Evolutionary conservation across 305 asterid species (phyloP), one percentile per base, ranked within the genome.

Genomic region (Fraxinus platypoda): DNA sequence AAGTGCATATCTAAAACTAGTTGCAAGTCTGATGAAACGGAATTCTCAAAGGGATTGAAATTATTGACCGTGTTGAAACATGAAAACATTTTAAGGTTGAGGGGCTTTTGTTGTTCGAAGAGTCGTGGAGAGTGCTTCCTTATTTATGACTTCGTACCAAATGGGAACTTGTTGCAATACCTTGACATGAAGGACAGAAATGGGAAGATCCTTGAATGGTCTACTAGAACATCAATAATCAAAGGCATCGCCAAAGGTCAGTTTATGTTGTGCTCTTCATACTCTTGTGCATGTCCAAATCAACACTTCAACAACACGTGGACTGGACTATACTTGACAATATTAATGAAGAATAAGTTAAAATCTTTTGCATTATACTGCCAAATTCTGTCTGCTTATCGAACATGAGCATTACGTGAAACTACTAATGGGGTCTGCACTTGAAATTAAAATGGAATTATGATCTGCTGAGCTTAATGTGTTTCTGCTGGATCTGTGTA

Each of bases 61-160:
- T 79, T 93, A 77, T 82, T 94, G 82, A 90, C 95, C 70, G 89
- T 97, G 2, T 83, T 96, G 91, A 93, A 88, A 64, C 98, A 96
- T 31, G 97, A 93, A 59, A 94, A 96, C 83, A 89, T 96, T 68
- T 79, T 89, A 82, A 90, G 93, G 89, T 82, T 94, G 88, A 90
- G 98, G 88, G 99, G 99, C 80, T 93, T 96, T 81, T 94, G 99
- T 77, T 94, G 98, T 81, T 96, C 99, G 0, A 94, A 92, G 84
- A 97, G 95, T 8, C 87, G 99, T 35, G 99, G 98, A 38, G 99
- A 94, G 84, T 96, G 98, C 88, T 96, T 96, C 80, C 98, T 96
- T 41, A 83, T 96, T 74, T 94, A 94, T 0, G 98, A 96, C 21
- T 96, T 90, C 2, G 97, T 94, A 12, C 89, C 97, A 0, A 92